Base-by-base conservation (phyloP, 805 yeast species). In the Kodamaea fukazawae region DNA sequence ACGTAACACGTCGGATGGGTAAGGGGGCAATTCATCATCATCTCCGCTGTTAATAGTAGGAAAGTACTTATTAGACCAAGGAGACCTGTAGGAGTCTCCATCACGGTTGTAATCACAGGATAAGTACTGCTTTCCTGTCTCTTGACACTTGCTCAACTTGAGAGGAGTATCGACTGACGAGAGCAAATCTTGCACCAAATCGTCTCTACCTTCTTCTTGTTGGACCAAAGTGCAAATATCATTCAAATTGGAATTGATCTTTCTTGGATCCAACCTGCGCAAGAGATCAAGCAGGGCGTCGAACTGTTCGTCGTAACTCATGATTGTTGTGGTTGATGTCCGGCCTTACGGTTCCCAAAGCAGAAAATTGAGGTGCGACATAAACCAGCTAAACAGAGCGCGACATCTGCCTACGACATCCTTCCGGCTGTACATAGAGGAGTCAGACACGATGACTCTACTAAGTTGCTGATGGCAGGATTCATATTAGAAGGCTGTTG, bases 51-150 rank as follows among this genome's bases (percentile, higher is more conserved):
- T 44, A 2, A 55, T 34, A 1, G 54, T 43, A 0, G 86, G 84
- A 46, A 71, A 76, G 63, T 86, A 91, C 45, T 72, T 71, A 57
- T 88, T 88, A 14, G 87, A 75, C 88, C 91, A 89, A 4, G 98
- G 99, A 0, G 96, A 86, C 51, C 98, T 75, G 63, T 76, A 86
- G 14, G 90, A 81, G 62, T 91, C 98, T 6, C 95, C 90, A 57
- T 91, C 99, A 50, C 99, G 75, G 63, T 91, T 91, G 60, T 91
- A 91, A 60, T 91, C 99, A 64, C 98, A 91, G 38, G 90, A 78
- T 42, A 91, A 72, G 58, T 73, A 91, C 43, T 75, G 76, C 61
- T 84, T 84, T 8, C 86, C 86, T 10, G 78, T 57, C 18, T 64
- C 62, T 7, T 55, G 50, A 56, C 89, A 83, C 27, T 65, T 64